Evolutionary conservation across 116 monocot genomes (phyloP).

Genomic region (Iris pallida): DNA sequence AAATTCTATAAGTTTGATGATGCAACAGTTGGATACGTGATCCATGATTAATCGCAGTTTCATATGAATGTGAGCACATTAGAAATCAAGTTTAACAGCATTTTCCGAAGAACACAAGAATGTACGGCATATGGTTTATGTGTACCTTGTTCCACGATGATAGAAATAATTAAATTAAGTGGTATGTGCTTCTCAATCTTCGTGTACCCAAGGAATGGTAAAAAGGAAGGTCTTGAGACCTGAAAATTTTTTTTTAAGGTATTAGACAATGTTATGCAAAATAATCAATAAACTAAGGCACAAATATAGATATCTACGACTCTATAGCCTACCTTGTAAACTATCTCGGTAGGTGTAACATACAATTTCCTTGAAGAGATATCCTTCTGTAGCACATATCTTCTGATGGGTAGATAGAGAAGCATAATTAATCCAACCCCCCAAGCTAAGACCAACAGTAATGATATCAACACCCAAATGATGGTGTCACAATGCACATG

Average conservation of each 20-base stretch:
- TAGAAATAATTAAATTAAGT: conserved; percentile 49
- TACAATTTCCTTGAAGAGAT: conserved; percentile 54
- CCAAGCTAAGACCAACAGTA: conserved; percentile 71
- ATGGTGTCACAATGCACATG: conserved; percentile 50
- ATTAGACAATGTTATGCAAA: conserved; percentile 1
- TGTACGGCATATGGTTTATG: not conserved
- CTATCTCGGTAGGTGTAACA: conserved; percentile 51
- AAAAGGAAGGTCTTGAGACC: conserved; percentile 49
- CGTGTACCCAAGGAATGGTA: conserved; percentile 43
- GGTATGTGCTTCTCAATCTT: conserved; percentile 54
- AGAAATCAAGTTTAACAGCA: not conserved
- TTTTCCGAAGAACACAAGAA: not conserved
- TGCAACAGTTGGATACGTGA: no score
- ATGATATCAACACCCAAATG: conserved; percentile 37
- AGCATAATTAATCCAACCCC: conserved; percentile 72
- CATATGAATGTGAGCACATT: not conserved
- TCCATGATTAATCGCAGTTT: no score
- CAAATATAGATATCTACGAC: not conserved
- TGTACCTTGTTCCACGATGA: conserved; percentile 71
- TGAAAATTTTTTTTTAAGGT: conserved; percentile 15
- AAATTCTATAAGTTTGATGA: no score
- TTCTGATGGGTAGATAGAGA: conserved; percentile 65
- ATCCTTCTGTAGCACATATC: conserved; percentile 66
- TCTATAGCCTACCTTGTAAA: conserved; percentile 49
- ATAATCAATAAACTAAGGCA: not conserved